Evolutionary conservation across 176 grass and related monocot genomes (phyloP), one percentile per base, ranked within the genome.

Genomic region (barley (Hordeum vulgare)): DNA sequence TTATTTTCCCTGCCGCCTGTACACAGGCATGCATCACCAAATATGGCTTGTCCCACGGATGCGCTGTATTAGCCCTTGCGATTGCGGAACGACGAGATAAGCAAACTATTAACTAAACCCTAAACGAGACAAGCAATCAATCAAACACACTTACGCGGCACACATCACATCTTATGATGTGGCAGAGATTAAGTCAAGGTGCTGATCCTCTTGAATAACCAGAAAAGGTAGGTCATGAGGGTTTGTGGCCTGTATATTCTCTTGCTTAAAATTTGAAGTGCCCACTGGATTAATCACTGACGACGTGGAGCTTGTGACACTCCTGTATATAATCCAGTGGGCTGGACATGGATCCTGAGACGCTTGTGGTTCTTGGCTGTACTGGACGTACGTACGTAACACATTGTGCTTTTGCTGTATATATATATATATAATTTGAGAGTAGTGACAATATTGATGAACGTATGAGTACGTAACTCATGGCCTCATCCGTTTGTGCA

Each of bases 31-130:
- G 40, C 63, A 85, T 81, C 75, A 85, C 41, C 61, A 56, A 23
- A 81, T 62, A 25, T 77, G 71, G 77, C 54, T 81, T 85, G 8
- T n/a, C 41, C 28, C 20, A 21, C 18, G 66, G 37, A 81, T 68
- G 66, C 1, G 51, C 20, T 70, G 53, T n/a, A 71, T 70, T 76
- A 89, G 54, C 83, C 88, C 75, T 89, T 89, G 71, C 62, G 56
- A 71, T 71, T 81, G 24, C 83, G 68, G 83, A 89, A 85, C 53
- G 83, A 45, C 71, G 1, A 56, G 77, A 60, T 61, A 68, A 51
- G 71, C 1, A 47, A 76, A 71, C 54, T 81, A 80, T 76, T 68
- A 85, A 74, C 44, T 53, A 53, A 85, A 71, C 39, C 10, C 63
- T 56, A 53, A 41, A 81, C 17, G 53, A 81, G 71, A 85, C 88